Evolutionary conservation across 108 stramenopile genomes (phyloP).

Genomic region (Nitzschia palea): DNA sequence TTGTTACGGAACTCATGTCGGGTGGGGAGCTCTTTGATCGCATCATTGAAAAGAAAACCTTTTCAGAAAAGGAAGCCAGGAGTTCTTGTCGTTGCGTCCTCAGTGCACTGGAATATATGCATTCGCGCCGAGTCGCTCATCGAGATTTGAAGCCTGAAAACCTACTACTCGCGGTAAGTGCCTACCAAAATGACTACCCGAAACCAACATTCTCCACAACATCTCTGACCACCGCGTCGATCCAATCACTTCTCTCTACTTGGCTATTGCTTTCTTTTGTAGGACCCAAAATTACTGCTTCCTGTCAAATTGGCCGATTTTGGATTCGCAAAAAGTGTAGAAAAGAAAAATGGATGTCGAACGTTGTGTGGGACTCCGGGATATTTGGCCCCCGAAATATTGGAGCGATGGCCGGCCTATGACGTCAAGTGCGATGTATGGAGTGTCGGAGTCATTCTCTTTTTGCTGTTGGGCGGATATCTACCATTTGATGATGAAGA

Average conservation of each 20-base stretch:
- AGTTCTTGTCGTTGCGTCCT: conserved; percentile 57
- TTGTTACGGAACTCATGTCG: conserved; percentile 78
- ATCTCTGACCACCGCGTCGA: no score
- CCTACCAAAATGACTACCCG: neutral
- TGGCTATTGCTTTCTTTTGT: neutral
- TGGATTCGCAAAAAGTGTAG: conserved; percentile 89
- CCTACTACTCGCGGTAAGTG: conserved; percentile 44
- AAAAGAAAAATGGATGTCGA: conserved; percentile 67
- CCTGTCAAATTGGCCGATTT: conserved; percentile 97
- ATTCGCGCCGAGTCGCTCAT: conserved; percentile 69
- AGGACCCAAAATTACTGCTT: conserved; percentile 25
- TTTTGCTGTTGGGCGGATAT: conserved; percentile 93
- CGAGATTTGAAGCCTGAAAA: conserved; percentile 78
- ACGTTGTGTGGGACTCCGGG: conserved; percentile 97
- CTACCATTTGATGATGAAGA: conserved; percentile 81
- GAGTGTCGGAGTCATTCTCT: conserved; percentile 96
- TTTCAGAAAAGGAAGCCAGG: conserved; percentile 77
- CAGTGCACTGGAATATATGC: conserved; percentile 84
- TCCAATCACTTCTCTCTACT: neutral
- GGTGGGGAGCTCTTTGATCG: conserved; percentile 97
- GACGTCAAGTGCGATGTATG: conserved; percentile 95
- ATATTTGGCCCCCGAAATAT: conserved; percentile 97
- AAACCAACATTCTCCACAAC: no score
- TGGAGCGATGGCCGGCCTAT: conserved; percentile 84
- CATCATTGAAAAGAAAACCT: conserved; percentile 76